phyloP scores from a whole-genome alignment of 2,329 filamentous ascomycete genomes.

The Biscogniauxia sp. region DNA sequence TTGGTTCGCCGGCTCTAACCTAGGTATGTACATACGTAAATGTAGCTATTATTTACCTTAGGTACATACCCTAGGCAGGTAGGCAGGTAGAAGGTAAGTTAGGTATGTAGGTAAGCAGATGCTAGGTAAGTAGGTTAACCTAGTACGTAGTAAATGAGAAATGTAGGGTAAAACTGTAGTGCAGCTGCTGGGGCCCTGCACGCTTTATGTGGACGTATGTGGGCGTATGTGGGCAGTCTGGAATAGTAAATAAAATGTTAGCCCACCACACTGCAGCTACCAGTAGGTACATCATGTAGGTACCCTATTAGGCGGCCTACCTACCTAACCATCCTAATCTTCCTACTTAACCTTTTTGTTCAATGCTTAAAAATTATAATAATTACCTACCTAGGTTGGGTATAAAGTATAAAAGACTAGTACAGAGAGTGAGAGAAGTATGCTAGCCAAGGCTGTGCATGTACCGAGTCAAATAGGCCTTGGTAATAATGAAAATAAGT shows the following conservation, averaged over 20 bases:
- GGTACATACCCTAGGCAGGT: conserved; percentile 14
- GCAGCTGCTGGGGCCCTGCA: background rate
- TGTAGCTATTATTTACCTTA: background rate
- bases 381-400: no score
- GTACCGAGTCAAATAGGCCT: background rate
- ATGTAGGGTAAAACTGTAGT: background rate
- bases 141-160: conserved; percentile 1
- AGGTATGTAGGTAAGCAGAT: conserved; percentile 9
- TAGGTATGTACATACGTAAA: background rate
- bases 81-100: conserved; percentile 8
- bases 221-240: background rate
- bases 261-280: background rate
- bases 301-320: conserved; percentile 17
- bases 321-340: background rate
- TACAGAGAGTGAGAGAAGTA: background rate
- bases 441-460: background rate
- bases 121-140: background rate
- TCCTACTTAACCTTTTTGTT: background rate
- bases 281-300: conserved; percentile 15
- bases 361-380: background rate
- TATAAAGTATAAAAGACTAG: background rate
- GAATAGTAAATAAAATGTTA: background rate
- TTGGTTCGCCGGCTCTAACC: background rate
- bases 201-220: background rate
- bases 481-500: background rate